phyloP scores from a whole-genome alignment of 2,329 filamentous ascomycete genomes.

The Penicillium sp. region DNA sequence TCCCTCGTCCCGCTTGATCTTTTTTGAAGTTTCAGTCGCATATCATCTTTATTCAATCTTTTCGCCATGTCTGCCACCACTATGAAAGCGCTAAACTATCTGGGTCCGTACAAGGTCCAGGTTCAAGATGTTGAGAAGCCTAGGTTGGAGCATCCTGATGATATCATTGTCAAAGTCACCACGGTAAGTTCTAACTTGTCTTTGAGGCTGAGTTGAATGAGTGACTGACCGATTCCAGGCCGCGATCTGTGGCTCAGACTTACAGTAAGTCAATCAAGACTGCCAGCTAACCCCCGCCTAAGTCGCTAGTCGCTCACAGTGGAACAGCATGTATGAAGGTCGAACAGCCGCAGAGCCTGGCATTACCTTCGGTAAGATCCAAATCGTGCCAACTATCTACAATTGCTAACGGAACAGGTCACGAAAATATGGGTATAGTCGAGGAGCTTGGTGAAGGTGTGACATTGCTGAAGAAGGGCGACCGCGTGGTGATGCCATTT shows the following conservation, averaged over 20 bases:
- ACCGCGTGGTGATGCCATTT: constrained; percentile 65
- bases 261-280: constrained; percentile 34
- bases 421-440: constrained; percentile 63
- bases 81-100: constrained; percentile 66
- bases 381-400: background rate
- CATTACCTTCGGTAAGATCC: constrained; percentile 53
- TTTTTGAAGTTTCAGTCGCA: background rate
- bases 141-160: constrained; percentile 63
- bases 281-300: background rate
- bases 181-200: constrained; percentile 51
- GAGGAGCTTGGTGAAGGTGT: constrained; percentile 59
- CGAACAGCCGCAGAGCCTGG: constrained; percentile 63
- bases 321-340: constrained; percentile 60
- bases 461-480: constrained; percentile 61
- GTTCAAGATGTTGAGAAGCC: constrained; percentile 61
- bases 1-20: background rate
- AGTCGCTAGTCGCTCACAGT: constrained; percentile 35
- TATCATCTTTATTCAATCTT: too few relatives aligned
- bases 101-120: constrained; percentile 62
- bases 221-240: constrained; percentile 12
- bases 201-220: background rate
- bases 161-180: constrained; percentile 65
- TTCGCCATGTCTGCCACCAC: constrained; percentile 27
- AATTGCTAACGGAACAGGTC: constrained; percentile 29
- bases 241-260: constrained; percentile 57